Evolutionary conservation across 2,329 filamentous ascomycete genomes (phyloP), one percentile per base, ranked within the genome.

Genomic region (Ambrosiella cleistominuta): DNA sequence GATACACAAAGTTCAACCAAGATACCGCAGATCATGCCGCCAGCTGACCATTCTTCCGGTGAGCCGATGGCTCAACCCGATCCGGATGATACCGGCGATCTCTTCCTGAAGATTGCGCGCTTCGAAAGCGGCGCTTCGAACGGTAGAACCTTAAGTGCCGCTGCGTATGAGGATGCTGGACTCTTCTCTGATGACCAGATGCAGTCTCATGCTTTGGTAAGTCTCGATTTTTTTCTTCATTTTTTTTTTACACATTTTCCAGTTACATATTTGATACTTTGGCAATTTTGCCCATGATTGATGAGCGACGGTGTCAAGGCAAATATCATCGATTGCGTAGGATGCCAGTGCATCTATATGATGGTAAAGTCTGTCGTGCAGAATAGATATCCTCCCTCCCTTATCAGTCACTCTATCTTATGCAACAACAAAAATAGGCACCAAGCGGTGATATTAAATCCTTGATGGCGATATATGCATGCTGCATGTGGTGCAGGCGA

Each of bases 91-190:
- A 77, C 73, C 2, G 76, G 76, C 44, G 79, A 82, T 62, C 69
- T 81, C 45, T 82, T 81, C 62, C 72, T 82, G 61, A 75, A 71
- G 57, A 81, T 82, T 60, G 78, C 79, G 11, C 71, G 74, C 9
- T 77, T 81, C 60, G 77, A 80, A 61, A 63, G 72, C 12, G 64
- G 66, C 13, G 51, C 7, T 5, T 53, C 36, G 8, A 53, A 53
- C 7, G 54, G 54, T 36, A 71, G 69, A 53, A 72, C 70, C 55
- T 64, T 65, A 15, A 61, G 64, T 7, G 70, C 72, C 49, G 68
- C 67, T 47, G 64, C 66, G 35, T 63, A 61, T 4, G 67, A 68
- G 27, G 68, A 68, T 56, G 64, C 63, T 12, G 51, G 58, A 8
- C 57, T 60, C 35, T 60, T 60, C 27, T 60, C 58, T 6, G 58